Evolutionary conservation across 2,329 filamentous ascomycete genomes (phyloP), one percentile per base, ranked within the genome.

Genomic region (Blumeria hordei): DNA sequence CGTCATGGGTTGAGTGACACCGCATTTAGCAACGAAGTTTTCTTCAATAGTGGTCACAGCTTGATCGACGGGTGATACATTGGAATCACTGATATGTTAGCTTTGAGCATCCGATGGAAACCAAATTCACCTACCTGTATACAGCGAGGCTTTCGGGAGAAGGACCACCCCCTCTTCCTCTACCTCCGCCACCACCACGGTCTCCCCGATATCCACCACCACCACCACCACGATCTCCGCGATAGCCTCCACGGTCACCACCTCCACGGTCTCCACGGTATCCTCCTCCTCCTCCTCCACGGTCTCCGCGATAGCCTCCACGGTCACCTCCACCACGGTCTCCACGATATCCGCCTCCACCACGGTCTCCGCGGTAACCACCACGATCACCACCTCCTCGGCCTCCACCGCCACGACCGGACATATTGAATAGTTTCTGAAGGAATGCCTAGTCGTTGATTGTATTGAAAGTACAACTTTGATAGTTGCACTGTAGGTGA

Each of bases 141-240:
- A 45, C 39, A 33, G 53, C 10, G 1, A 41, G 33, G 21, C 12
- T 10, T 9, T 54, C 39, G 35, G 18, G 16, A 18, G 28, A 14
- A 10, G 37, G 32, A 34, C 53, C 52, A 10, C 52, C 53, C 7
- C 53, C 33, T 12, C 53, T 37, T 16, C 53, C 39, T 34, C 53
- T n/a, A 21, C 53, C 53, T 16, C 53, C 53, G 5, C 53, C 53
- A 21, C 52, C 36, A 32, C 49, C 49, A 16, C 49, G 32, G n/a
- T 52, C 49, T 37, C 32, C 65, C 63, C 49, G 33, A 21, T 52
- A 36, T 37, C 49, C 49, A 21, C 53, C 53, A 35, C 53, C 53
- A 7, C 53, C 53, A 21, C 52, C 36, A 32, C 49, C 49, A 35
- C 49, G 32, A 12, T 52, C 49, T 37, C 32, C 65, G 64, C 49